These are phyloP conservation scores for Globisporangium canariense DNA, from an alignment of 352 stramenopile genomes.

Conservation along the genomic window DNA sequence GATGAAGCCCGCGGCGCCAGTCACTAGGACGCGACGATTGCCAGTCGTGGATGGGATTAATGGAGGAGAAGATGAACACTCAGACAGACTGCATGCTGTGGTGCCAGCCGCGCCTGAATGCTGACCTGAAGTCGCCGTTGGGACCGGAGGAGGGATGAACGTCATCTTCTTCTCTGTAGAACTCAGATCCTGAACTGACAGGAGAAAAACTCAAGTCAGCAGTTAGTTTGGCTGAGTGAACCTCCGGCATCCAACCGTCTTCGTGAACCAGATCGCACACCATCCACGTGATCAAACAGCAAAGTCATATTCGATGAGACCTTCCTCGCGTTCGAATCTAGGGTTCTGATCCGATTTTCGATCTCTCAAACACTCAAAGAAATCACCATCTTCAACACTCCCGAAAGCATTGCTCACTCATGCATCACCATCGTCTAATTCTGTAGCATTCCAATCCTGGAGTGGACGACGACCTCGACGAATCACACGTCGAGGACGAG, in stretches of 20 bases:
- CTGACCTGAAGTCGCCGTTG: background rate
- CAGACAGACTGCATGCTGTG: background rate
- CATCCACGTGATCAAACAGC: background rate
- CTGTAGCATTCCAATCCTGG: background rate
- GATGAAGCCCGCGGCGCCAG: slow-evolving; percentile 96
- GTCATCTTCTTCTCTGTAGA: background rate
- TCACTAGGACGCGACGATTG: slow-evolving; percentile 65
- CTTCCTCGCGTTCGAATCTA: background rate
- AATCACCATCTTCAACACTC: background rate
- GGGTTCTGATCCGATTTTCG: background rate
- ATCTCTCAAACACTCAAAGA: background rate
- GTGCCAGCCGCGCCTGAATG: background rate
- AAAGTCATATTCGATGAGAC: background rate
- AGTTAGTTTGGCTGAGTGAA: too few species aligned
- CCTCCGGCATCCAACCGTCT: background rate
- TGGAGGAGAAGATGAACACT: background rate
- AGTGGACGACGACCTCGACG: background rate
- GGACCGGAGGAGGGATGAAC: background rate
- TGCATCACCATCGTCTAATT: background rate
- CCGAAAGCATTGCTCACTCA: too few species aligned
- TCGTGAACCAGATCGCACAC: background rate
- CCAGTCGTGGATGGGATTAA: slow-evolving; percentile 24
- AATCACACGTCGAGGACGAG: background rate
- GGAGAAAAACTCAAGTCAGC: too few species aligned
- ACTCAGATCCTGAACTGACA: background rate